Percentiles rank a stretch among this genome's conserved stretches.
phyloP scores from a whole-genome alignment of 1,284 basidiomycete genomes.

The Cutaneotrichosporon spelunceum region DNA sequence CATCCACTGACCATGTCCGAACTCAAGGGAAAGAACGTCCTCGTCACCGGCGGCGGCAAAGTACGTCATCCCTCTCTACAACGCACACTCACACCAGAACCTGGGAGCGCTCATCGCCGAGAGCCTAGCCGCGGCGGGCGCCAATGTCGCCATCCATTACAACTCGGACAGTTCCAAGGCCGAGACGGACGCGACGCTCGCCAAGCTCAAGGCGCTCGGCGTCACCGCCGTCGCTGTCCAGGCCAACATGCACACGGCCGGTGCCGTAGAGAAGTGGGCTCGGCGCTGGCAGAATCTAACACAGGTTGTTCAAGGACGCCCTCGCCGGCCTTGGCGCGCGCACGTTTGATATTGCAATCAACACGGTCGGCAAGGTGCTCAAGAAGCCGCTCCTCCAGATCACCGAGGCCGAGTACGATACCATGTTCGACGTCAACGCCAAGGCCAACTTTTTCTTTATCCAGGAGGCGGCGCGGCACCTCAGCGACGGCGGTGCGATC shows the following conservation, averaged over 20 bases:
- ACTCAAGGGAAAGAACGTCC: conserved; percentile 25
- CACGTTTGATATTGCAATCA: conserved; percentile 29
- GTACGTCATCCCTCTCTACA: conserved; percentile 3
- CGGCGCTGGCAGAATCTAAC: not conserved
- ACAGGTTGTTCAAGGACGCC: conserved; percentile 23
- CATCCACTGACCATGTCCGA: conserved; percentile 11
- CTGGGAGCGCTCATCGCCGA: conserved; percentile 27
- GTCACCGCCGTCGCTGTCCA: conserved; percentile 23
- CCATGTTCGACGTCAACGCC: conserved; percentile 29
- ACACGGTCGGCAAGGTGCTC: conserved; percentile 34
- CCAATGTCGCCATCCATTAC: conserved; percentile 29
- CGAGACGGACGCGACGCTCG: conserved; percentile 22
- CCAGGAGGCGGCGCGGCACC: conserved; percentile 24
- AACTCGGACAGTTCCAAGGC: conserved; percentile 21
- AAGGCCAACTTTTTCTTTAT: conserved; percentile 35
- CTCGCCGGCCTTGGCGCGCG: conserved; percentile 16
- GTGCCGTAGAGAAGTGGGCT: conserved; percentile 13
- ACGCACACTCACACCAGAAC: conserved; percentile 18
- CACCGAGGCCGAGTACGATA: conserved; percentile 29
- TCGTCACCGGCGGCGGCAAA: conserved; percentile 28
- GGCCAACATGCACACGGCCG: conserved; percentile 18
- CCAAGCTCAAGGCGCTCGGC: conserved; percentile 15
- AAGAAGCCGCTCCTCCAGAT: conserved; percentile 29
- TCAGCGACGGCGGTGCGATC: conserved; percentile 28
- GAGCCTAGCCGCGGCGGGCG: conserved; percentile 23